Conservation (phyloP, 164 flowering plant species). For the Stephania cephalantha region DNA sequence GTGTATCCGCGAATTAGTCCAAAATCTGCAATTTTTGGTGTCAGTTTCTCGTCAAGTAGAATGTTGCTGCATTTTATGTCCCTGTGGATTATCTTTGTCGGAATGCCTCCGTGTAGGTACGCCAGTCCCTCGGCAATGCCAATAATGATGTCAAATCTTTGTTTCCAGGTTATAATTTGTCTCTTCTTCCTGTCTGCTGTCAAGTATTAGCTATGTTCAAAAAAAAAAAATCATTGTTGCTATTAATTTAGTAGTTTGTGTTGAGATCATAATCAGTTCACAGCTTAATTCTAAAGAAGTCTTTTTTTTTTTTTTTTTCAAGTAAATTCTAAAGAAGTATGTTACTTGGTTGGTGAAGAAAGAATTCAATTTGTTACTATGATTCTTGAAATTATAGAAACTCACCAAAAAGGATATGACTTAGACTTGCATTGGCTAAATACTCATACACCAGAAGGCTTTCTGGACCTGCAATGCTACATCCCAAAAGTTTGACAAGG, state of each 20-base stretch:
- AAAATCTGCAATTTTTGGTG: conserved; percentile 63
- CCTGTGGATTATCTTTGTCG: conserved; percentile 52
- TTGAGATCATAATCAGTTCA: neutral
- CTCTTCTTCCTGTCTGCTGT: conserved; percentile 37
- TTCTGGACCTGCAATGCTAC: conserved; percentile 83
- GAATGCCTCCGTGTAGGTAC: conserved; percentile 51
- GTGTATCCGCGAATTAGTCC: conserved; percentile 54
- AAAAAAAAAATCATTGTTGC: too few relatives aligned
- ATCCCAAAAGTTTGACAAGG: conserved; percentile 61
- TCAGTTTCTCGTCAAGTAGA: conserved; percentile 45
- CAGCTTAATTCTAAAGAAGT: neutral
- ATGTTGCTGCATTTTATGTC: conserved; percentile 70
- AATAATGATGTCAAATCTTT: conserved; percentile 39
- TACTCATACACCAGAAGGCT: conserved; percentile 67
- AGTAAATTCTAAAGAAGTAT: neutral
- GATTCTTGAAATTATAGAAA: neutral
- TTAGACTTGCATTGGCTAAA: conserved; percentile 54
- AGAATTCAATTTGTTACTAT: neutral
- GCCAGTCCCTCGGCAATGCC: conserved; percentile 72
- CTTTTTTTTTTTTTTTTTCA: neutral
- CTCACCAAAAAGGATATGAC: conserved; percentile 54
- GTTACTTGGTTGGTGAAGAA: neutral
- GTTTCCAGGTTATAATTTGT: conserved; percentile 42
- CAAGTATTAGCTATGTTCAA: neutral
- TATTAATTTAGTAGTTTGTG: too few relatives aligned